A percentile compares a stretch with the other conserved stretches of the same genome.
These are phyloP conservation scores for Shiraia sp. DNA, from an alignment of 2,329 filamentous ascomycete species.

Conservation along the genomic window DNA sequence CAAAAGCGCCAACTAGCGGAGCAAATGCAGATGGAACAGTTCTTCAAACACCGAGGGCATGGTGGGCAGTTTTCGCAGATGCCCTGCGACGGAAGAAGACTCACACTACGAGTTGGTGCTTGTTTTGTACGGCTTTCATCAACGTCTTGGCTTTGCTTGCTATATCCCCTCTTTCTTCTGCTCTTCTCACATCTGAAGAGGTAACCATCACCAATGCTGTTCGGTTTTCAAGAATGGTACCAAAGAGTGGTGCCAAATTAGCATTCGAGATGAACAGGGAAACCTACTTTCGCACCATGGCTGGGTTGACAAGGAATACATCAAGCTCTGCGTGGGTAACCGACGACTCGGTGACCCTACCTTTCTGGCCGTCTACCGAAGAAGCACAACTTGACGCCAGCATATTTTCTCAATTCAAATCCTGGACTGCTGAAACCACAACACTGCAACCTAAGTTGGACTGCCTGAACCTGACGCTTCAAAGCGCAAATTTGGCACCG, in stretches of 20 bases:
- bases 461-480: constrained; percentile 18
- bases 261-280: constrained; percentile 8
- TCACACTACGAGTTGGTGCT: constrained; percentile 12
- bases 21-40: constrained; percentile 14
- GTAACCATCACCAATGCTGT: constrained; percentile 6
- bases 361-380: constrained; percentile 19
- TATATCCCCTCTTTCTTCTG: constrained; percentile 20
- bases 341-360: constrained; percentile 12
- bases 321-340: constrained; percentile 20
- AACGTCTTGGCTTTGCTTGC: constrained; percentile 11
- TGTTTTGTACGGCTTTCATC: constrained; percentile 8
- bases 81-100: constrained; percentile 8
- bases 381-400: constrained; percentile 10
- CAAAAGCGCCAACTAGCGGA: constrained; percentile 10
- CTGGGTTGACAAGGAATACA: constrained; percentile 11
- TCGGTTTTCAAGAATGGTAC: constrained; percentile 9
- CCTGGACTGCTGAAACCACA: constrained; percentile 14
- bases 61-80: constrained; percentile 15
- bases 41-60: constrained; percentile 15
- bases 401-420: constrained; percentile 4
- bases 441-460: constrained; percentile 2
- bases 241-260: background rate
- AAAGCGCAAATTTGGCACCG: constrained; percentile 9
- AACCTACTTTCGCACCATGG: constrained; percentile 17
- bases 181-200: constrained; percentile 18